Conservation (phyloP, 2,329 filamentous ascomycete species). For the Penicillium sp. region DNA sequence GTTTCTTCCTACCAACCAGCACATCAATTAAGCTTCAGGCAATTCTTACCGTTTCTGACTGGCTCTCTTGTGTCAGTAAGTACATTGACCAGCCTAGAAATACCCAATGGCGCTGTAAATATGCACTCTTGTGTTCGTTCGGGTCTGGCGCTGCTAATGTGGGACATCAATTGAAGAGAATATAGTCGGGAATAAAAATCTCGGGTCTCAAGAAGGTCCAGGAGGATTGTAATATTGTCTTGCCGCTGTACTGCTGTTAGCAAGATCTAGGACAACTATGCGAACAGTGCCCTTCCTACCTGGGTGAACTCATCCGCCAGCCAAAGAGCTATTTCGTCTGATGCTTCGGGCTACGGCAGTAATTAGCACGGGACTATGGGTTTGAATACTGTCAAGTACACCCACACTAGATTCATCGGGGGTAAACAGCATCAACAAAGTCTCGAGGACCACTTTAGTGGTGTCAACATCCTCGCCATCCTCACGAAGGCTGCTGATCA, state of each 20-base stretch:
- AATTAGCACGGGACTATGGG: constrained; percentile 24
- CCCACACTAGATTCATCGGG: constrained; percentile 65
- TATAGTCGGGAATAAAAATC: constrained; percentile 94
- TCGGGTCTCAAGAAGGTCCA: constrained; percentile 82
- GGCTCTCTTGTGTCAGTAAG: constrained; percentile 86
- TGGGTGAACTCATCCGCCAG: constrained; percentile 97
- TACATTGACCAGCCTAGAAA: constrained; percentile 80
- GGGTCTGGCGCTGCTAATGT: constrained; percentile 81
- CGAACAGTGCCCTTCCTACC: constrained; percentile 48
- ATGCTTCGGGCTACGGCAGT: constrained; percentile 74
- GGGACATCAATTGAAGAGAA: constrained; percentile 83
- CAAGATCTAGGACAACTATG: constrained; percentile 24
- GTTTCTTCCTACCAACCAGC: not conserved
- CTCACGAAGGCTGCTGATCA: constrained; percentile 82
- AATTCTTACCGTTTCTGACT: constrained; percentile 71
- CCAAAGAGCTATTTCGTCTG: constrained; percentile 94
- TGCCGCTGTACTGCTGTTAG: constrained; percentile 70
- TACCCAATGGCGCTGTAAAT: constrained; percentile 83
- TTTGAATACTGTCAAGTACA: constrained; percentile 21
- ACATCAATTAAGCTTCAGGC: constrained; percentile 15
- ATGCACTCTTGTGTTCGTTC: constrained; percentile 95
- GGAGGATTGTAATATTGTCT: constrained; percentile 90
- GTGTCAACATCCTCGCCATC: constrained; percentile 96
- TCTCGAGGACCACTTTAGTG: constrained; percentile 92
- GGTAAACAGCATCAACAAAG: constrained; percentile 88